Base-by-base conservation (phyloP, 2,329 filamentous ascomycete genomes). In the Aspergillus tanneri region DNA sequence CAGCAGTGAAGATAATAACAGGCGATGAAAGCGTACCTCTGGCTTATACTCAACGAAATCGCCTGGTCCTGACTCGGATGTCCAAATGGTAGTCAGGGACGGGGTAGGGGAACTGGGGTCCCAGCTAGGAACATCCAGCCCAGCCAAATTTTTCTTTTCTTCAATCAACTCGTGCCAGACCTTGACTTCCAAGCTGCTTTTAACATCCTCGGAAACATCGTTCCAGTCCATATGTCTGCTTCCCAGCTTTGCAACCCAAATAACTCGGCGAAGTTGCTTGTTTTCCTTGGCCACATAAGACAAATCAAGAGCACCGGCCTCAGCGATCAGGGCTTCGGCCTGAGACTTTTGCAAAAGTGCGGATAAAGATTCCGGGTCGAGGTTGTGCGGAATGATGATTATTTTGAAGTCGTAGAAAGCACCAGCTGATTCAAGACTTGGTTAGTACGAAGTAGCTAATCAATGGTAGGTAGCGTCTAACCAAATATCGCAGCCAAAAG, bases 221-320 rank as follows among this genome's bases (percentile, higher is more conserved):
- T 89, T 91, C 91, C 92, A 99, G 70, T 96, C 91, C 79, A 99
- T 87, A 66, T 97, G 92, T 59, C 84, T 83, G 73, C 85, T 96
- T 34, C 90, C 90, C 63, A 90, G 82, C 61, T 96, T 92, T 4
- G 95, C 90, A 10, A 96, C 91, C 89, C 91, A 97, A 59, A 96
- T 81, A 24, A 96, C 78, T 58, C 90, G 83, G 52, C 84, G 85
- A 37, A 99, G 78, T 28, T 80, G 78, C 4, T 85, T 79, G 61
- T 88, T 90, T 44, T 77, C 79, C 60, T 85, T 82, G 43, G 84
- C 79, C 10, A 95, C 80, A 28, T 80, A 74, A 53, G 90, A 85
- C 35, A 96, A 83, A 18, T 93, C 88, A 49, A 97, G 81, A n/a
- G 87, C 84, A 34, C 93, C 93, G 3, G 92, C 91, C 24, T 87